Evolutionary conservation across 2,329 filamentous ascomycete species (phyloP).

Genomic region (Alternaria angustiovoidea): DNA sequence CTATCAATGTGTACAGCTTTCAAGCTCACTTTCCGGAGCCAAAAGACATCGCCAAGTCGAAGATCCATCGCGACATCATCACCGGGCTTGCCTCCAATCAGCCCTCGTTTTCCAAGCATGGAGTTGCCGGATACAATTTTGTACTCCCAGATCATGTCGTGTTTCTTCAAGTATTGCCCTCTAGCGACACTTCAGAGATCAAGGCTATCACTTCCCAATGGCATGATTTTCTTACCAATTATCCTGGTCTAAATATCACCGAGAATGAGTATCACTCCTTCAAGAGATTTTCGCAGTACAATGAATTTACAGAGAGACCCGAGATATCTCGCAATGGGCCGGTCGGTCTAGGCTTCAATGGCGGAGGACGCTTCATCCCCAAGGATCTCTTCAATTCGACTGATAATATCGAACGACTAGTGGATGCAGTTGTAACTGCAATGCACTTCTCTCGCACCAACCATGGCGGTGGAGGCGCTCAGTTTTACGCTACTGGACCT

Average conservation of each 20-base stretch:
- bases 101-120: conserved; percentile 35
- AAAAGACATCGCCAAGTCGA: conserved; percentile 40
- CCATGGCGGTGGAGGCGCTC: conserved; percentile 38
- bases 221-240: conserved; percentile 40
- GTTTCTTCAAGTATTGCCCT: conserved; percentile 44
- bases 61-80: conserved; percentile 43
- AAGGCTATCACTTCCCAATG: conserved; percentile 40
- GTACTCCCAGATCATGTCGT: conserved; percentile 42
- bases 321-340: conserved; percentile 44
- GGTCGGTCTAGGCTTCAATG: conserved; percentile 45
- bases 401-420: conserved; percentile 32
- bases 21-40: conserved; percentile 40
- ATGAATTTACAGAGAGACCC: conserved; percentile 39
- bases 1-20: conserved; percentile 49
- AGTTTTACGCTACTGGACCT: conserved; percentile 49
- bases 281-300: conserved; percentile 42
- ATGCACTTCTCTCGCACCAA: conserved; percentile 45
- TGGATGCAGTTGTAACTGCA: conserved; percentile 41
- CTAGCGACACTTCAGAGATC: conserved; percentile 34
- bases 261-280: conserved; percentile 46
- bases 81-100: conserved; percentile 44
- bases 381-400: conserved; percentile 35
- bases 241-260: conserved; percentile 43
- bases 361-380: conserved; percentile 46
- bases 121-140: conserved; percentile 50